These are phyloP conservation scores for Aspergillus sclerotiicarbonarius DNA, from an alignment of 495 filamentous ascomycete genomes.

Conservation along the genomic window DNA sequence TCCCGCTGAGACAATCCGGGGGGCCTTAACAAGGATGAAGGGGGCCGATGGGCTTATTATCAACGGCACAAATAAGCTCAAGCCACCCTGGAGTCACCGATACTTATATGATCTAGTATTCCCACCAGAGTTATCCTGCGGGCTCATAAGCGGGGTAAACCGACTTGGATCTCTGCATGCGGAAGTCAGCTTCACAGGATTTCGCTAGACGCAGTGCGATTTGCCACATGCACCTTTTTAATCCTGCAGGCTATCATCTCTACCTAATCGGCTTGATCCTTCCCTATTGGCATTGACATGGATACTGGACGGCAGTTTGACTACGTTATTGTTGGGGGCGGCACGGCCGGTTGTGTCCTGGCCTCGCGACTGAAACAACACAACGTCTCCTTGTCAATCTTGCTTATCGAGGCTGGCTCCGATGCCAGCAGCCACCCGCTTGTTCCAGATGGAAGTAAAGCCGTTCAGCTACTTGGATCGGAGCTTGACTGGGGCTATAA, in stretches of 20 bases:
- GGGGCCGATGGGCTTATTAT: too few species aligned
- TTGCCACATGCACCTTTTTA: not conserved
- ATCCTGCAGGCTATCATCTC: too few species aligned
- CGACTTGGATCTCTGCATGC: too few species aligned
- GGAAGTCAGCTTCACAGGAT: too few species aligned
- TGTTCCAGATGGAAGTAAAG: slow-evolving; percentile 5
- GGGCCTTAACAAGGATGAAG: too few species aligned
- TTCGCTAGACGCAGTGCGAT: not conserved
- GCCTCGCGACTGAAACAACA: slow-evolving; percentile 23
- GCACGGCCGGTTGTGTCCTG: slow-evolving; percentile 35
- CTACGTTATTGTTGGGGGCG: slow-evolving; percentile 45
- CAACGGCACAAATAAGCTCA: too few species aligned
- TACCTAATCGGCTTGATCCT: not conserved
- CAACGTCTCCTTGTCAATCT: slow-evolving; percentile 18
- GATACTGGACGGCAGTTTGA: slow-evolving; percentile 17
- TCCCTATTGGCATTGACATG: not conserved
- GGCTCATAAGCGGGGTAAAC: too few species aligned
- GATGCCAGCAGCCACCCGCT: slow-evolving; percentile 24
- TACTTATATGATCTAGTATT: too few species aligned
- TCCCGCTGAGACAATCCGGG: too few species aligned
- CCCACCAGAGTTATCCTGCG: too few species aligned
- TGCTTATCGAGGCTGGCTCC: slow-evolving; percentile 35
- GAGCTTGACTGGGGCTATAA: slow-evolving; percentile 29
- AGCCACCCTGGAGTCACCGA: too few species aligned
- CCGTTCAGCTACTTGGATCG: slow-evolving; percentile 13